Evolutionary conservation across 1,284 basidiomycete genomes (phyloP).

Genomic region (Cystobasidiaceae sp.): DNA sequence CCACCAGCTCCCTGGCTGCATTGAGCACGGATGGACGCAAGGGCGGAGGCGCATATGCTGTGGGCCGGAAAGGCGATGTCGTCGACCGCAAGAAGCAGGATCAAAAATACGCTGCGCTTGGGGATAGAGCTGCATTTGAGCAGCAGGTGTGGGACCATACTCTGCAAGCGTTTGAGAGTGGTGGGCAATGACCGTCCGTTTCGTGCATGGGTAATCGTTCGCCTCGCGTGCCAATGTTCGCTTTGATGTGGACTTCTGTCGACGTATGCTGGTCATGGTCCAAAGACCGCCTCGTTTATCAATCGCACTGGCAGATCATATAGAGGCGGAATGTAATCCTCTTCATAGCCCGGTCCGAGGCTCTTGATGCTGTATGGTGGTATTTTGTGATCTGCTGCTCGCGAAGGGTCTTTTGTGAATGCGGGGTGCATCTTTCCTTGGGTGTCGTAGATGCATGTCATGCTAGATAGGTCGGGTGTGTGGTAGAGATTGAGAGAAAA

Average conservation of each 20-base stretch:
- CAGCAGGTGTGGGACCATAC: not conserved
- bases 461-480: slow-evolving; percentile 32
- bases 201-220: too few species aligned
- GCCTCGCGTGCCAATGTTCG: too few species aligned
- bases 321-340: slow-evolving; percentile 36
- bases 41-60: not conserved
- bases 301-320: slow-evolving; percentile 38
- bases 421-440: not conserved
- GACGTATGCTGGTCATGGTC: too few species aligned
- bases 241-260: too few species aligned
- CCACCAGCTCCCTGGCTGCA: not conserved
- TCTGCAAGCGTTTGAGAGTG: too few species aligned
- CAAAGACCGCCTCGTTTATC: slow-evolving; percentile 38
- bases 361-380: not conserved
- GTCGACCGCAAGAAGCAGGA: not conserved
- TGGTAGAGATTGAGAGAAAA: slow-evolving; percentile 39
- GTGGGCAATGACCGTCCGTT: too few species aligned
- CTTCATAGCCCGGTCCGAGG: not conserved
- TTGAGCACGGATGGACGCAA: not conserved
- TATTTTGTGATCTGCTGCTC: not conserved
- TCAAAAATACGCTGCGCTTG: not conserved
- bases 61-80: not conserved
- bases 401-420: not conserved
- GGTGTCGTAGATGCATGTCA: slow-evolving; percentile 31
- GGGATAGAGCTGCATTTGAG: not conserved